A percentile compares a stretch with the other conserved stretches of the same genome.
Evolutionary conservation across 2,329 filamentous ascomycete species (phyloP).

Genomic region (Delphinella strobiligena): DNA sequence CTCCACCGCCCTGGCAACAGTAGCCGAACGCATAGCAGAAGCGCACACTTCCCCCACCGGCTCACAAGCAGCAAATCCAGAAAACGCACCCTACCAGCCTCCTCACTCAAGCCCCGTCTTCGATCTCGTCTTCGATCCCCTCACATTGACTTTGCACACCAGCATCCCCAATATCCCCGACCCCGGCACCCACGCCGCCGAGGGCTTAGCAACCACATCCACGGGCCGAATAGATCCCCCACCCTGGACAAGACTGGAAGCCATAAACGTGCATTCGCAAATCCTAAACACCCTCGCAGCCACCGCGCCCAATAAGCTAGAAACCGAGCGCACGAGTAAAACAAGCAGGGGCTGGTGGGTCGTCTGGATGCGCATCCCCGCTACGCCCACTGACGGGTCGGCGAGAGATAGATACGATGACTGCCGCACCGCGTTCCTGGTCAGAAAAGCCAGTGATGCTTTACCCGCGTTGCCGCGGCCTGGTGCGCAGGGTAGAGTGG

Average conservation of each 20-base stretch:
- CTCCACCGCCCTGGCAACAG: constrained; percentile 28
- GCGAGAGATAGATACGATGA: constrained; percentile 4
- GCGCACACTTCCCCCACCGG: constrained; percentile 21
- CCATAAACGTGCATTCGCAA: constrained; percentile 49
- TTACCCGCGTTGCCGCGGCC: no score
- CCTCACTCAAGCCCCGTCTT: constrained; percentile 36
- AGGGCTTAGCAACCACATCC: constrained; percentile 20
- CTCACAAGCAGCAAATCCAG: constrained; percentile 17
- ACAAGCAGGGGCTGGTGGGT: constrained; percentile 56
- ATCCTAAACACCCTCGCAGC: constrained; percentile 45
- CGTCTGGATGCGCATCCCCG: constrained; percentile 47
- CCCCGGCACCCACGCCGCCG: constrained; percentile 31
- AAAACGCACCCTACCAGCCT: constrained; percentile 15
- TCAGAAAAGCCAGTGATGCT: constrained; percentile 27
- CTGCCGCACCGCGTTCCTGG: constrained; percentile 31
- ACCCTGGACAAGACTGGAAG: constrained; percentile 44
- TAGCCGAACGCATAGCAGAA: constrained; percentile 29
- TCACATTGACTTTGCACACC: constrained; percentile 45
- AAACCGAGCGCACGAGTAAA: constrained; percentile 50
- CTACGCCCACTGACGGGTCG: neutral
- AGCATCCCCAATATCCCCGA: constrained; percentile 53
- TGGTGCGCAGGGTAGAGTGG: no score
- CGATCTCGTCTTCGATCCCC: constrained; percentile 49
- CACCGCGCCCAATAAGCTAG: constrained; percentile 29
- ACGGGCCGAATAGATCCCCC: constrained; percentile 12